Evolutionary conservation across 768 basidiomycete genomes (phyloP).

Genomic region (Termitomyces sp.): DNA sequence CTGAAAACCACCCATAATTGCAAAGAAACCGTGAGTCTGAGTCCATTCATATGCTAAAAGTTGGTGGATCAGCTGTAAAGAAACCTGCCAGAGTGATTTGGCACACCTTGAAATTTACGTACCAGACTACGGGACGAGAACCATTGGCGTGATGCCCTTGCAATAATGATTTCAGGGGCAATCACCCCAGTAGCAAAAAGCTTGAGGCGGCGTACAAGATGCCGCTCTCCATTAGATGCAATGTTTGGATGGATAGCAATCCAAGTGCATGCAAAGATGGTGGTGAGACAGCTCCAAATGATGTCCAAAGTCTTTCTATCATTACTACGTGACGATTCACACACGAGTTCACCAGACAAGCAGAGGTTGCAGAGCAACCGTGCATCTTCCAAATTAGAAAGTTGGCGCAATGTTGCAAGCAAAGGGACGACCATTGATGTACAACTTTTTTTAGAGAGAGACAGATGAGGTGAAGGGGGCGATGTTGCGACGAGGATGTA

Average conservation of each 20-base stretch:
- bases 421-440: too few relatives aligned
- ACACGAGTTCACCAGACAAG: background rate
- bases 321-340: background rate
- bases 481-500: too few relatives aligned
- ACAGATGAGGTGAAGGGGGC: too few relatives aligned
- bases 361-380: too few relatives aligned
- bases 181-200: slow-evolving; percentile 18
- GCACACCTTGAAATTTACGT: background rate
- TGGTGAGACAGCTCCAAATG: too few relatives aligned
- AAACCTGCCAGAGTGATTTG: background rate
- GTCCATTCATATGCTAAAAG: slow-evolving; percentile 15
- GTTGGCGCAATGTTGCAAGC: too few relatives aligned
- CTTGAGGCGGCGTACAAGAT: background rate
- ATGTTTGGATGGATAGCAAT: slow-evolving; percentile 25
- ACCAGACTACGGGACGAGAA: slow-evolving; percentile 15
- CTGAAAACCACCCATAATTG: too few relatives aligned
- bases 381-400: too few relatives aligned
- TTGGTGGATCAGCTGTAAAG: background rate
- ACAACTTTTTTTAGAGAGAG: too few relatives aligned
- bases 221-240: slow-evolving; percentile 7
- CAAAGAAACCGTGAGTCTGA: slow-evolving; percentile 20
- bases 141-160: slow-evolving; percentile 20
- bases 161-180: slow-evolving; percentile 18
- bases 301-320: slow-evolving; percentile 15
- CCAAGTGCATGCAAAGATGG: too few relatives aligned